Evolutionary conservation across 73 alveolate genomes (phyloP).

Genomic region (Paramecium bursaria): DNA sequence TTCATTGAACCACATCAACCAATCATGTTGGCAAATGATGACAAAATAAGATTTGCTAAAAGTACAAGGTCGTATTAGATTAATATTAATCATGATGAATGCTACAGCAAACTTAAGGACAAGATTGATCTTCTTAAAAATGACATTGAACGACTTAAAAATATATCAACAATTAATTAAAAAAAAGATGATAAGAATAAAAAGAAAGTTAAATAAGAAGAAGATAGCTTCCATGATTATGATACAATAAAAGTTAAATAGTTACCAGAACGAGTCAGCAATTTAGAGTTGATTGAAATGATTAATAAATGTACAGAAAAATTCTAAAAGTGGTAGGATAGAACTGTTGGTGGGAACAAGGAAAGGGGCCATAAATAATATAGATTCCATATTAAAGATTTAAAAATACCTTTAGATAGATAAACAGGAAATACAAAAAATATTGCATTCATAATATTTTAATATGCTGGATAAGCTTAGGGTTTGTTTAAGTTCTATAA

Average conservation of each 20-base stretch:
- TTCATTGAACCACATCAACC: constrained; percentile 71
- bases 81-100: constrained; percentile 74
- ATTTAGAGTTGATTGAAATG: constrained; percentile 71
- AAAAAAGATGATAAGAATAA: too few relatives aligned
- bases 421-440: constrained; percentile 75
- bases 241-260: constrained; percentile 78
- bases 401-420: constrained; percentile 79
- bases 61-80: constrained; percentile 77
- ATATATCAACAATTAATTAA: too few relatives aligned
- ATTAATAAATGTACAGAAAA: constrained; percentile 74
- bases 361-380: neutral
- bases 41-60: constrained; percentile 74
- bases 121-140: constrained; percentile 73
- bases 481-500: neutral
- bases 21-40: constrained; percentile 67
- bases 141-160: constrained; percentile 72
- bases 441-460: constrained; percentile 79
- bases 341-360: neutral
- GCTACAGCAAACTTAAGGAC: constrained; percentile 69
- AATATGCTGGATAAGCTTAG: constrained; percentile 72
- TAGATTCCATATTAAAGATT: too few relatives aligned
- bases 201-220: constrained; percentile 72
- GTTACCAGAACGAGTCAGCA: constrained; percentile 76
- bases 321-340: neutral
- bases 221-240: constrained; percentile 73